Evolutionary conservation across 257 asterid species (phyloP).

Genomic region (Capsicum chinense): DNA sequence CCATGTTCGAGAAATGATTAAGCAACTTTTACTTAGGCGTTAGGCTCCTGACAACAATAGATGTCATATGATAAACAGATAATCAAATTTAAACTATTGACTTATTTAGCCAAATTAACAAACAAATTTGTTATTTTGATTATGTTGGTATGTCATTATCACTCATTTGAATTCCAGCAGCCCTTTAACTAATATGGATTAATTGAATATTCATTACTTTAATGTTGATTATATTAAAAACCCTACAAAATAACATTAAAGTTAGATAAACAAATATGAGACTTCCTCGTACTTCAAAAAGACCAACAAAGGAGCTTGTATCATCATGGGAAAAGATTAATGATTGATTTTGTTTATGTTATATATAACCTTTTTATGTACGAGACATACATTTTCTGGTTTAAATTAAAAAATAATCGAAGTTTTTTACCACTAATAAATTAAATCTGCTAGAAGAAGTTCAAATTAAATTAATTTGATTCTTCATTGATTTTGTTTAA

Average conservation of each 20-base stretch:
- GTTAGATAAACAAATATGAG: not conserved
- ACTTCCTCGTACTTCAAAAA: not conserved
- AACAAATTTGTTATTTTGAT: not conserved
- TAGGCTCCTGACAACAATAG: not conserved
- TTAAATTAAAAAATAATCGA: not conserved
- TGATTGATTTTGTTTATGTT: not conserved
- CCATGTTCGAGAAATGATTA: not conserved
- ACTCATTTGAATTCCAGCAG: not conserved
- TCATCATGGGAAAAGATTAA: not conserved
- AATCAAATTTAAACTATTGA: not conserved
- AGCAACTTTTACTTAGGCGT: constrained; percentile 25
- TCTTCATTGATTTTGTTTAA: constrained; percentile 12
- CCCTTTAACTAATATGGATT: not conserved
- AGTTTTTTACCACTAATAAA: not conserved
- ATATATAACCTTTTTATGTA: not conserved
- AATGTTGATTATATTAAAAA: not conserved
- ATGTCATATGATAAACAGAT: not conserved
- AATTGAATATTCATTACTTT: not conserved
- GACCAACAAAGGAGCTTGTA: not conserved
- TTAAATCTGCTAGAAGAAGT: not conserved
- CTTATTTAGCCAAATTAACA: not conserved
- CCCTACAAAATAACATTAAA: not conserved
- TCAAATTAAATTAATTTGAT: constrained; percentile 26
- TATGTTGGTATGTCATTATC: not conserved
- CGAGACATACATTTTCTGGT: not conserved